These are phyloP conservation scores for Metarhizium humberi DNA, from an alignment of 2,329 filamentous ascomycete genomes.

Conservation along the genomic window DNA sequence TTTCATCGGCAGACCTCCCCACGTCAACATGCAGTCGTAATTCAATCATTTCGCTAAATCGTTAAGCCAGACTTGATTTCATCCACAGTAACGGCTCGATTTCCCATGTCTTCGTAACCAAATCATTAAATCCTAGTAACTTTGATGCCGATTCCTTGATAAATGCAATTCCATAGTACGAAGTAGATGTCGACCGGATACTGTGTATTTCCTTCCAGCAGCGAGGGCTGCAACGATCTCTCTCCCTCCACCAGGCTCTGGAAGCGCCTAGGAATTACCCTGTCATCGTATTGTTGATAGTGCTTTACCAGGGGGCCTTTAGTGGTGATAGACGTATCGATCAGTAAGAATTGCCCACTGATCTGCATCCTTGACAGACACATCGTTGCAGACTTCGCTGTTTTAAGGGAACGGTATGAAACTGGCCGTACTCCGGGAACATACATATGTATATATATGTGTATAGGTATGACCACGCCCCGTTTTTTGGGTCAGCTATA, in stretches of 20 bases:
- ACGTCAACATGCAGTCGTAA: background rate
- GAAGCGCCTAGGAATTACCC: too few species aligned
- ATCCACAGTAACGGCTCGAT: background rate
- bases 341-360: too few species aligned
- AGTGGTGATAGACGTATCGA: too few species aligned
- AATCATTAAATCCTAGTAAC: slow-evolving; percentile 1
- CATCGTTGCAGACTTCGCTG: too few species aligned
- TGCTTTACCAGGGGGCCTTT: too few species aligned
- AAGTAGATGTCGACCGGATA: background rate
- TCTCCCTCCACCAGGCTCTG: too few species aligned
- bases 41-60: background rate
- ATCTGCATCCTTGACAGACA: too few species aligned
- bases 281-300: too few species aligned
- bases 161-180: background rate
- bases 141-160: background rate
- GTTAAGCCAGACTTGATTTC: background rate
- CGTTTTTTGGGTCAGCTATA: background rate
- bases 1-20: background rate
- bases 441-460: background rate
- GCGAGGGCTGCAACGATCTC: too few species aligned
- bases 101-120: background rate
- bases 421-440: background rate
- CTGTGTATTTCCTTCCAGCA: background rate
- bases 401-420: background rate
- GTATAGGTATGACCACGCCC: too few species aligned